Evolutionary conservation across 345 rosid genomes (phyloP).

Genomic region (Citrus australasica): DNA sequence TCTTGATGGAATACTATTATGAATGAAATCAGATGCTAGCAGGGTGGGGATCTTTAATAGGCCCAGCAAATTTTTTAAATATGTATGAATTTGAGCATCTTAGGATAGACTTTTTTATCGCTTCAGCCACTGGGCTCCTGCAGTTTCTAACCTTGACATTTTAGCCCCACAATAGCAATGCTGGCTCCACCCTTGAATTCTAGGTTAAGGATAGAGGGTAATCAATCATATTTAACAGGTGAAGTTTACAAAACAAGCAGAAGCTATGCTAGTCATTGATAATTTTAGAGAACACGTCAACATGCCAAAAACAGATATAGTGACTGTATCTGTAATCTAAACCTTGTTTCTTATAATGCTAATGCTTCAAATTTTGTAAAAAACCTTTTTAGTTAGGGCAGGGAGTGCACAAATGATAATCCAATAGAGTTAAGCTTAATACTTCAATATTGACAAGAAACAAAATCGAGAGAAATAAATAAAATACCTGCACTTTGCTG

Average conservation of each 20-base stretch:
- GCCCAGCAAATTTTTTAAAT: no score
- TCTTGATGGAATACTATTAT: neutral
- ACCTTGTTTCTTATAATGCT: neutral
- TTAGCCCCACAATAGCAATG: no score
- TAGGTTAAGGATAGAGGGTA: neutral
- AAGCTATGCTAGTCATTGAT: neutral
- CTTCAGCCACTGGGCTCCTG: no score
- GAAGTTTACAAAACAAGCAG: neutral
- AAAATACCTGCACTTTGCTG: constrained; percentile 90
- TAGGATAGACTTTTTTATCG: neutral
- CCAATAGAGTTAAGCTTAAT: neutral
- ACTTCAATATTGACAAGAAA: neutral
- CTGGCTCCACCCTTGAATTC: no score
- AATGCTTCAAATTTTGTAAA: neutral
- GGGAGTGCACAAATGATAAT: neutral
- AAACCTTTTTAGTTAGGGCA: neutral
- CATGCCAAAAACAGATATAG: neutral
- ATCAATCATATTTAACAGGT: neutral
- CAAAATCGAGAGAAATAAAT: neutral
- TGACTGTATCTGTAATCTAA: neutral
- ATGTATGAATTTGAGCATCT: neutral
- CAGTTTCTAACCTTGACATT: no score
- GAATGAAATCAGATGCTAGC: neutral
- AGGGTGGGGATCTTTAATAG: neutral
- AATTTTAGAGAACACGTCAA: neutral